phyloP scores from a whole-genome alignment of 2,329 filamentous ascomycete genomes.

The Clarireedia homoeocarpa region DNA sequence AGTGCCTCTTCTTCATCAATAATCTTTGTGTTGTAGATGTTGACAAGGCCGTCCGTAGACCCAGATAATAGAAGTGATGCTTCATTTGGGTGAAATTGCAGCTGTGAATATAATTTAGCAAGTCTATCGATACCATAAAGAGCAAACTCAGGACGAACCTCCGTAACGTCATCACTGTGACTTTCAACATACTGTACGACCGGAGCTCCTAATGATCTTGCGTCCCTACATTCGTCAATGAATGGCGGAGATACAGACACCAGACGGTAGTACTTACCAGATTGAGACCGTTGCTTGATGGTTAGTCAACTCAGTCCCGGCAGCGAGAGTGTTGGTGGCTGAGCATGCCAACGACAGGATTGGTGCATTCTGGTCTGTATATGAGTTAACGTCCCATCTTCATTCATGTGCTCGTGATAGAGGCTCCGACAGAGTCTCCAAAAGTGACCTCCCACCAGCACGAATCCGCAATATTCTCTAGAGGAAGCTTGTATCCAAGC shows the following conservation, averaged over 20 bases:
- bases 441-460: neutral
- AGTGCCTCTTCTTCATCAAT: constrained; percentile 71
- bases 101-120: constrained; percentile 32
- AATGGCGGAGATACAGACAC: neutral
- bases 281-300: constrained; percentile 53
- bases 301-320: constrained; percentile 65
- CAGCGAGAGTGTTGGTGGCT: constrained; percentile 52
- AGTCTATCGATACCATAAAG: constrained; percentile 8
- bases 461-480: too few species aligned
- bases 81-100: constrained; percentile 53
- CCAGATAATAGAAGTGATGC: constrained; percentile 62
- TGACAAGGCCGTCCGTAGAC: constrained; percentile 73
- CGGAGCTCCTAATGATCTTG: constrained; percentile 40
- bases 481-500: neutral
- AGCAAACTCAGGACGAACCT: constrained; percentile 31
- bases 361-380: constrained; percentile 37
- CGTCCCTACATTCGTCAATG: constrained; percentile 40
- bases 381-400: neutral
- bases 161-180: constrained; percentile 61
- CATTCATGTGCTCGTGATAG: neutral
- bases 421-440: neutral
- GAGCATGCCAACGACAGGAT: constrained; percentile 60
- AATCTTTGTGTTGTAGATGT: constrained; percentile 64
- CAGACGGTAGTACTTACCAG: constrained; percentile 40
- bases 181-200: constrained; percentile 53